Conservation (phyloP, 2,329 filamentous ascomycete genomes). For the Pseudogymnoascus destructans region DNA sequence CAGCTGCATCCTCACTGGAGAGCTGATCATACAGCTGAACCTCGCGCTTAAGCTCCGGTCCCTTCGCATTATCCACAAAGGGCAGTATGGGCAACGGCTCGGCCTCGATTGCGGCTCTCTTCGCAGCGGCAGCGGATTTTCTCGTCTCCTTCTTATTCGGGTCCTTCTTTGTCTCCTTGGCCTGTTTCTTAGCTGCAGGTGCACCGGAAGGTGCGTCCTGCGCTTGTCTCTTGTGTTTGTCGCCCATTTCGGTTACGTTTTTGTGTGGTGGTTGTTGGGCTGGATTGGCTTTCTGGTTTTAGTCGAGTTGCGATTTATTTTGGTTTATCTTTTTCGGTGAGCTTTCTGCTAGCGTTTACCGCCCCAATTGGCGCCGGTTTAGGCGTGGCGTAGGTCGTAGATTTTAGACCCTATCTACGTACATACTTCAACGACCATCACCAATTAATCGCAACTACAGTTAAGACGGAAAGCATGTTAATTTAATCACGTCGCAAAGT, state of each 20-base stretch:
- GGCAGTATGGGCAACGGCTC: constrained; percentile 17
- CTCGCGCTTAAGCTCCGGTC: constrained; percentile 44
- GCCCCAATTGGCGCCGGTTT: background rate
- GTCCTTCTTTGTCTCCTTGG: constrained; percentile 15
- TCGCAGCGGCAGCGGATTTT: background rate
- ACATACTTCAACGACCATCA: background rate
- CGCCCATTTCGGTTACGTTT: constrained; percentile 27
- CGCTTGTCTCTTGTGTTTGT: constrained; percentile 32
- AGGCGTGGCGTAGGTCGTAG: background rate
- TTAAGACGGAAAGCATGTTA: background rate
- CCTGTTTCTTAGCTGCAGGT: constrained; percentile 21
- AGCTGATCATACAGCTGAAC: constrained; percentile 47
- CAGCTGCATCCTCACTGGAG: constrained; percentile 42
- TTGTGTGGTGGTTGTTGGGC: background rate
- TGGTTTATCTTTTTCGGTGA: constrained; percentile 6
- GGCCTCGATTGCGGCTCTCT: background rate
- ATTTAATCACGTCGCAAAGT: background rate
- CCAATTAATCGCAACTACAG: background rate
- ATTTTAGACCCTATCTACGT: background rate
- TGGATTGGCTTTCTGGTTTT: background rate
- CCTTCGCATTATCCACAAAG: constrained; percentile 39
- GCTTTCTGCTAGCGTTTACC: constrained; percentile 2
- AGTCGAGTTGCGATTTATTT: background rate
- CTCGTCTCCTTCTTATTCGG: constrained; percentile 2
- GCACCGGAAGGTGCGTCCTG: constrained; percentile 17